Conservation (phyloP, 148 eudicot species). For the Silene conica region DNA sequence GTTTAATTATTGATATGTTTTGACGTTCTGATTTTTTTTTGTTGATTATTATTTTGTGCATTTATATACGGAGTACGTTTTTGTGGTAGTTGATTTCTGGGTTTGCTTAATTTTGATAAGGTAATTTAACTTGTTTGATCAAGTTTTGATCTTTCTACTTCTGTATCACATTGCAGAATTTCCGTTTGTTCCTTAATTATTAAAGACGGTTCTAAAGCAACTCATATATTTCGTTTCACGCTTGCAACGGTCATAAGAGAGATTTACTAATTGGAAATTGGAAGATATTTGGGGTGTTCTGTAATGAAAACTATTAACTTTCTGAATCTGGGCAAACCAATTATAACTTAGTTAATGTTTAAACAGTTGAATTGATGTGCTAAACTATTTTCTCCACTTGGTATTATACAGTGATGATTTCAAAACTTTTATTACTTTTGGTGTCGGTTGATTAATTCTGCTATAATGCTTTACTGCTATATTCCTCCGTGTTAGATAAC, state of each 20-base stretch:
- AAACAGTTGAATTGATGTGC: background rate
- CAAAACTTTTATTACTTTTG: background rate
- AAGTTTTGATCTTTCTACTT: background rate
- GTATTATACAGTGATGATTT: background rate
- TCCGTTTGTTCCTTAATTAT: background rate
- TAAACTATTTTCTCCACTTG: background rate
- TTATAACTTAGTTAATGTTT: background rate
- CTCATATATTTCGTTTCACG: no score
- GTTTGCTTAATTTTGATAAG: conserved; percentile 4
- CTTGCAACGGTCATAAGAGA: no score
- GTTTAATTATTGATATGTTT: background rate
- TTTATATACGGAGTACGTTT: background rate
- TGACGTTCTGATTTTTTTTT: background rate
- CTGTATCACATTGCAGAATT: conserved; percentile 2
- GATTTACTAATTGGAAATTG: no score
- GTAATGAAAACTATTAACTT: no score
- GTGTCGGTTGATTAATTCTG: conserved; percentile 6
- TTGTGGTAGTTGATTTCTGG: conserved; percentile 6
- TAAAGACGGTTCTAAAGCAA: no score
- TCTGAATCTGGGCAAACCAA: background rate
- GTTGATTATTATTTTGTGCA: background rate
- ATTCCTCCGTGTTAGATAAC: no score
- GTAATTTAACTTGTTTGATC: background rate
- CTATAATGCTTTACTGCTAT: no score
- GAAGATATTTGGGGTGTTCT: background rate